These are phyloP conservation scores for Coelastrella sp. DNA, from an alignment of 139 green algal species.

Conservation along the genomic window DNA sequence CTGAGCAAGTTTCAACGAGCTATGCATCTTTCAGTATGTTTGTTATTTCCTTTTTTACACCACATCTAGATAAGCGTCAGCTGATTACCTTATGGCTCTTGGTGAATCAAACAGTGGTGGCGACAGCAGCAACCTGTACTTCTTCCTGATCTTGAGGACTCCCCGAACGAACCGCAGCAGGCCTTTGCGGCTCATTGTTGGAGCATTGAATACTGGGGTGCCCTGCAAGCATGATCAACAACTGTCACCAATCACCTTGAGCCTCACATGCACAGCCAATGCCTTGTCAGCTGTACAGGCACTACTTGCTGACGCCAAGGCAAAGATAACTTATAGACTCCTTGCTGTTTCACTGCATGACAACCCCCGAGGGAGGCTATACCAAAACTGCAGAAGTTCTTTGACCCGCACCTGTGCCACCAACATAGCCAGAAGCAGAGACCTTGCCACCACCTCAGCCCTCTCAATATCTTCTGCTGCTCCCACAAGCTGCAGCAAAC, in stretches of 20 bases:
- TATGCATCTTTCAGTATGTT: no score
- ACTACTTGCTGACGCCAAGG: no score
- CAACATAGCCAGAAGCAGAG: slow-evolving; percentile 62
- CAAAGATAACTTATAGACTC: no score
- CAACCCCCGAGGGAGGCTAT: no score
- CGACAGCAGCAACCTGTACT: slow-evolving; percentile 60
- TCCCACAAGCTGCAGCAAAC: slow-evolving; percentile 42
- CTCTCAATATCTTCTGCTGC: slow-evolving; percentile 29
- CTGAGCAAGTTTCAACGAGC: no score
- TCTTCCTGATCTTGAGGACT: slow-evolving; percentile 45
- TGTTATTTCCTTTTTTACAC: no score
- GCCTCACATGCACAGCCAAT: no score
- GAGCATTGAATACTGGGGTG: slow-evolving; percentile 43
- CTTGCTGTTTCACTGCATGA: no score
- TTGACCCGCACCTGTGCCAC: slow-evolving; percentile 60
- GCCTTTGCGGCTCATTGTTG: slow-evolving; percentile 45
- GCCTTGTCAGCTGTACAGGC: not conserved
- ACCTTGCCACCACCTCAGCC: slow-evolving; percentile 45
- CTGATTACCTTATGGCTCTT: slow-evolving; percentile 45
- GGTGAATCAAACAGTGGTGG: slow-evolving; percentile 59
- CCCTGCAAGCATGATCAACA: slow-evolving; percentile 24
- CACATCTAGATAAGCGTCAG: no score
- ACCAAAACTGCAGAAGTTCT: no score
- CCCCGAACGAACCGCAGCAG: slow-evolving; percentile 56
- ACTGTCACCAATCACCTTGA: not conserved